Base-by-base conservation (phyloP, 1,284 basidiomycete species). In the Phlebopus sp. region DNA sequence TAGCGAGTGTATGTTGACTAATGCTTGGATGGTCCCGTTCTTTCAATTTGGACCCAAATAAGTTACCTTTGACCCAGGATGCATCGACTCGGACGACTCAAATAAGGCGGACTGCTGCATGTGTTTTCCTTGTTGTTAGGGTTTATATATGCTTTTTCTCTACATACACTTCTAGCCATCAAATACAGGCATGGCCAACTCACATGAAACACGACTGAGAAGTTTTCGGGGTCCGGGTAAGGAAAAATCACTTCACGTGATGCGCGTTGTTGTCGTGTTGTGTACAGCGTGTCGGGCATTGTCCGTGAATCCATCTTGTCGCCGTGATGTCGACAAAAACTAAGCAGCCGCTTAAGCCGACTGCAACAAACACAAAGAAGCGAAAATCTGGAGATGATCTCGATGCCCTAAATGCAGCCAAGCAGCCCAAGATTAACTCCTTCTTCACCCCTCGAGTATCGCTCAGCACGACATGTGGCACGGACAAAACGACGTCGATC, bases 401-500 rank as follows among this genome's bases (percentile, higher is more conserved):
- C n/a, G 51, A 61, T 8, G 53, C 58, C 29, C 50, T 57, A 18
- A 55, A 56, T 7, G 35, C 51, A 57, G 32, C 56, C n/a, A 74
- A 74, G 53, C 68, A 71, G 35, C 66, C 64, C 19, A 68, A 69
- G 37, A 67, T 78, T 45, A 69, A 74, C 48, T 50, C 69, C 23
- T 78, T 74, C 60, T 78, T 78, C 56, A 59, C 71, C 1, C 73
- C 73, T 1, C 67, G 69, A 42, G 66, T 75, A 7, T 55, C 67
- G 1, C 62, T 71, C 6, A 61, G 49, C 44, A 42, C 59, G 38
- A 47, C 58, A 41, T 53, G 57, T 57, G 44, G 60, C 46, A 60
- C 65, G 4, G 65, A 68, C 42, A 60, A 60, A 29, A 67, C 68
- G 27, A 59, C 55, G 0, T 57, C 68, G 7, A 55, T 65, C 37